phyloP scores from a whole-genome alignment of 2,329 filamentous ascomycete genomes.

The Nectriaceae sp. region DNA sequence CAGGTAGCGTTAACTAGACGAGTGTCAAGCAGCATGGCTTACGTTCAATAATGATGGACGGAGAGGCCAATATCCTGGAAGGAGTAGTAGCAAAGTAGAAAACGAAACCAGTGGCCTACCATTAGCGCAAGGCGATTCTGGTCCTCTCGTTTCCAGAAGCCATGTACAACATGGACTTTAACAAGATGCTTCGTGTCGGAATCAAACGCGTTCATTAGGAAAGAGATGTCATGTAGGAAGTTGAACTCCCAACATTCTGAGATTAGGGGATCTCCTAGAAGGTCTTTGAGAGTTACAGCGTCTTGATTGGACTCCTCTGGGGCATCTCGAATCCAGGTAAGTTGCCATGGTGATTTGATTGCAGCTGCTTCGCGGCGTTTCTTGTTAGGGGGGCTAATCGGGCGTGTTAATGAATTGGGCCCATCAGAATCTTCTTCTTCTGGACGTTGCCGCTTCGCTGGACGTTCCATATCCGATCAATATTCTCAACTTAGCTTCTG shows the following conservation, averaged over 20 bases:
- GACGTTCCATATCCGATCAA: constrained; percentile 28
- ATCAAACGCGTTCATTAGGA: constrained; percentile 57
- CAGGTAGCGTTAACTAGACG: no score
- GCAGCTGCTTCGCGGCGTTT: constrained; percentile 22
- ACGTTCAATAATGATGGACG: no score
- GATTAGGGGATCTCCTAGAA: constrained; percentile 75
- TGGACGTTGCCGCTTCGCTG: constrained; percentile 34
- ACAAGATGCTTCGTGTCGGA: constrained; percentile 50
- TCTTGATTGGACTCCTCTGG: constrained; percentile 62
- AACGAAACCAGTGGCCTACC: constrained; percentile 38
- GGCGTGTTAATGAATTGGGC: constrained; percentile 34
- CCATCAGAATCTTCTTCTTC: constrained; percentile 14
- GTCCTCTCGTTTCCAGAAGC: constrained; percentile 70
- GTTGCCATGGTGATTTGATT: constrained; percentile 66
- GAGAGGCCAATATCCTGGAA: no score
- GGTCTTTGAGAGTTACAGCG: constrained; percentile 64
- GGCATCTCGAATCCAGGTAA: constrained; percentile 70
- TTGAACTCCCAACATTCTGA: constrained; percentile 73
- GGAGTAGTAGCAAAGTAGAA: no score
- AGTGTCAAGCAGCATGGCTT: no score
- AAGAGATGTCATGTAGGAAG: constrained; percentile 62
- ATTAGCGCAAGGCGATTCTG: constrained; percentile 56
- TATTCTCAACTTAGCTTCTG: no score
- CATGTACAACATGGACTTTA: constrained; percentile 59
- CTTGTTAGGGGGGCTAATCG: constrained; percentile 51